Conservation (phyloP, 129 eudicot species). For the Gnaphalium uliginosum region DNA sequence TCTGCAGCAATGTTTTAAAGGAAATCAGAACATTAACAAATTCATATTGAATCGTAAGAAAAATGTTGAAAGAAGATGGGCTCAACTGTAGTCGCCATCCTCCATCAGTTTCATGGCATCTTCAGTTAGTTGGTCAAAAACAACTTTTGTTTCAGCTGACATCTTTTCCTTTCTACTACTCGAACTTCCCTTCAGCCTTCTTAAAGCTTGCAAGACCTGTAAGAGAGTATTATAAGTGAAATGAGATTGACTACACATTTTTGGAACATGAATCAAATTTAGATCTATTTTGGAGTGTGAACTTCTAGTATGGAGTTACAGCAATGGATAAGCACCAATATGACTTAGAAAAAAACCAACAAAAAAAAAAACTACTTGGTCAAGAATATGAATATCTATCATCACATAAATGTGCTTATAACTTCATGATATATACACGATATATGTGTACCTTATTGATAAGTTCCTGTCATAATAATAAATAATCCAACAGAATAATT, state of each 20-base stretch:
- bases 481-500: not conserved
- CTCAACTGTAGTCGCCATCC: conserved; percentile 89
- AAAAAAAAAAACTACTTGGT: not conserved
- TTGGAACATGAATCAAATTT: not conserved
- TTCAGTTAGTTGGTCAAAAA: conserved; percentile 93
- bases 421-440: conserved; percentile 1
- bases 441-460: not conserved
- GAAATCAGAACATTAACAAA: conserved; percentile 4
- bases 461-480: not conserved
- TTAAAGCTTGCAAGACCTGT: conserved; percentile 84
- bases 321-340: not conserved
- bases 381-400: not conserved
- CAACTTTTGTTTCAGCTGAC: conserved; percentile 74
- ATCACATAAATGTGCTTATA: conserved; percentile 11
- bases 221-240: conserved; percentile 12
- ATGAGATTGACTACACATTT: conserved; percentile 4
- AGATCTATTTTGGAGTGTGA: not conserved
- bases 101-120: conserved; percentile 93
- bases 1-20: conserved; percentile 43
- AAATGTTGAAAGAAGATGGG: conserved; percentile 21
- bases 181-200: conserved; percentile 88
- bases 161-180: conserved; percentile 77
- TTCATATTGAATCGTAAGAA: not conserved
- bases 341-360: no score
- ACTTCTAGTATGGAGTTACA: not conserved